Evolutionary conservation across 495 filamentous ascomycete species (phyloP).

Genomic region (Monascus purpureus): DNA sequence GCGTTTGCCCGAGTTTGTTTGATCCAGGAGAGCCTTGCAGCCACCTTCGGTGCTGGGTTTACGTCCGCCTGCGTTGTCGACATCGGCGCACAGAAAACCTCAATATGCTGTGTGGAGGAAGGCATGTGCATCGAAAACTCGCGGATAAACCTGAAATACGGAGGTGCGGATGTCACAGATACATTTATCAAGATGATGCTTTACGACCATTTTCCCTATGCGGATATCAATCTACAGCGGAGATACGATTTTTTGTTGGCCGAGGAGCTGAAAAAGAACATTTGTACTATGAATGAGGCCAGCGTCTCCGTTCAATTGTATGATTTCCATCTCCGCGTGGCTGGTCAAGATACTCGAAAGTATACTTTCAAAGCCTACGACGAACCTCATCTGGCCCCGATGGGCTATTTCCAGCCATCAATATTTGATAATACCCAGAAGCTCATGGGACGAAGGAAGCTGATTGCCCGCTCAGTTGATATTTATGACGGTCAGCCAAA

Average conservation of each 20-base stretch:
- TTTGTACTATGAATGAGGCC: slow-evolving; percentile 73
- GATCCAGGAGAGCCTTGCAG: slow-evolving; percentile 88
- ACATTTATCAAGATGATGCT: slow-evolving; percentile 96
- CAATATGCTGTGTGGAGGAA: slow-evolving; percentile 94
- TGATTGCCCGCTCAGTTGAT: slow-evolving; percentile 77
- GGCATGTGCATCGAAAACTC: slow-evolving; percentile 91
- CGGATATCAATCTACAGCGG: slow-evolving; percentile 79
- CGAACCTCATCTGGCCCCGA: slow-evolving; percentile 77
- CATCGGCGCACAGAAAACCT: slow-evolving; percentile 94
- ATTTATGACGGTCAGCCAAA: slow-evolving; percentile 85
- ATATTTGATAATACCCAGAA: slow-evolving; percentile 75
- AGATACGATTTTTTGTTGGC: slow-evolving; percentile 87
- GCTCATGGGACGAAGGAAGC: slow-evolving; percentile 57
- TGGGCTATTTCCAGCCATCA: slow-evolving; percentile 76
- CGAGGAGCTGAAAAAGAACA: slow-evolving; percentile 85
- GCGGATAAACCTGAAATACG: slow-evolving; percentile 82
- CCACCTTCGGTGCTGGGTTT: slow-evolving; percentile 91
- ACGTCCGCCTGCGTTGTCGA: slow-evolving; percentile 89
- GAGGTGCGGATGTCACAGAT: slow-evolving; percentile 84
- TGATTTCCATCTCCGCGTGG: slow-evolving; percentile 79
- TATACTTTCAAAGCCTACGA: slow-evolving; percentile 94
- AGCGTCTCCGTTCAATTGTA: slow-evolving; percentile 67
- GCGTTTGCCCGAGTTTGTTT: slow-evolving; percentile 79
- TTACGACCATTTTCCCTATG: slow-evolving; percentile 83
- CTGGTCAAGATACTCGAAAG: slow-evolving; percentile 76